Percentiles rank a stretch among this genome's conserved stretches.
Evolutionary conservation across 2,329 filamentous ascomycete genomes (phyloP).

Genomic region (Fusarium buxicola): DNA sequence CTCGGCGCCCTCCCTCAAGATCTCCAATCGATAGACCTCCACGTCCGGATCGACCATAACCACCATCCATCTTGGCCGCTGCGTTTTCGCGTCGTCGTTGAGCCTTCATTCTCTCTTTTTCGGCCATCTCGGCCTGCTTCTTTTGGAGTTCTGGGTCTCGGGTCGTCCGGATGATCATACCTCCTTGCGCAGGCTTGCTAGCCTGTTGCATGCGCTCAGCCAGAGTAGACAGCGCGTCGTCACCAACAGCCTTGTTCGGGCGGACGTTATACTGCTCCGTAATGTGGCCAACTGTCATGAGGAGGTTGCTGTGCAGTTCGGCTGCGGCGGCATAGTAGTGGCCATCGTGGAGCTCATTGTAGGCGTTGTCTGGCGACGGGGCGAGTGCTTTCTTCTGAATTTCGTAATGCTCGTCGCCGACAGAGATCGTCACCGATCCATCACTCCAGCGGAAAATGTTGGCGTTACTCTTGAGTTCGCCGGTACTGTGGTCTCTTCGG

Average conservation of each 20-base stretch:
- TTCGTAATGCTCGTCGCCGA: slow-evolving; percentile 81
- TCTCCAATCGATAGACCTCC: slow-evolving; percentile 75
- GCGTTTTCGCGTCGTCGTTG: slow-evolving; percentile 76
- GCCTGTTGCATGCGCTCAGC: slow-evolving; percentile 75
- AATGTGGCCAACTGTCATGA: slow-evolving; percentile 81
- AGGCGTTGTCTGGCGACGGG: slow-evolving; percentile 68
- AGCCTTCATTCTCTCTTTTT: slow-evolving; percentile 77
- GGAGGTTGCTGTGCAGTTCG: slow-evolving; percentile 73
- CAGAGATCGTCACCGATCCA: slow-evolving; percentile 79
- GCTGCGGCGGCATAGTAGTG: slow-evolving; percentile 82
- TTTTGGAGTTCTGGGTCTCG: slow-evolving; percentile 82
- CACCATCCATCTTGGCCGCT: slow-evolving; percentile 71
- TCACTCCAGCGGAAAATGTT: slow-evolving; percentile 83
- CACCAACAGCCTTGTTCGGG: slow-evolving; percentile 74
- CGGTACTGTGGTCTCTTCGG: slow-evolving; percentile 73
- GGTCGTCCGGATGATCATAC: slow-evolving; percentile 76
- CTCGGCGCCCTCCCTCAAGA: slow-evolving; percentile 71
- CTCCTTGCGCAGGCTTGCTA: slow-evolving; percentile 65
- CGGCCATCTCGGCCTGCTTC: slow-evolving; percentile 77
- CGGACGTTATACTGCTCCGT: slow-evolving; percentile 77
- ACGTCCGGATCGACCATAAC: slow-evolving; percentile 61
- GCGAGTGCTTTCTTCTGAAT: slow-evolving; percentile 77
- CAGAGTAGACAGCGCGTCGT: slow-evolving; percentile 76
- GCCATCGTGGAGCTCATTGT: slow-evolving; percentile 75
- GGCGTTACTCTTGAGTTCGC: slow-evolving; percentile 78